Conservation (phyloP, 257 asterid species). For the Petunia axillaris region DNA sequence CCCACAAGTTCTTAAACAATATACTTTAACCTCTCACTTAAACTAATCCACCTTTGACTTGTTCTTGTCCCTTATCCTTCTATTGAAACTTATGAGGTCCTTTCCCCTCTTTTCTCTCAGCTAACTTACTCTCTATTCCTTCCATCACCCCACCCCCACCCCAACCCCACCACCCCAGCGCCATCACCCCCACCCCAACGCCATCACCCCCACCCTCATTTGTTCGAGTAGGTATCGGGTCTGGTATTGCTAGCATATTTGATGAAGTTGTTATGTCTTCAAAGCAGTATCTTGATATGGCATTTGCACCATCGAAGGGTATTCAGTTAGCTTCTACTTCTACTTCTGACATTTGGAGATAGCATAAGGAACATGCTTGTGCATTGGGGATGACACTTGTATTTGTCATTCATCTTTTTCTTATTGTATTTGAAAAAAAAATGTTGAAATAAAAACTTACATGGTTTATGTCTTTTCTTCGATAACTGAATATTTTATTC, state of each 20-base stretch:
- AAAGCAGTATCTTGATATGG: conserved; percentile 53
- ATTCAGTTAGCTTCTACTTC: conserved; percentile 20
- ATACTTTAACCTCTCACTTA: too few species aligned
- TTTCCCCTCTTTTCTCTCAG: too few species aligned
- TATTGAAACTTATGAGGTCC: too few species aligned
- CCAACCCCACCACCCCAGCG: too few species aligned
- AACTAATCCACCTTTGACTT: too few species aligned
- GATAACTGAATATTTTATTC: conserved; percentile 21
- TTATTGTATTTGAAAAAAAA: not conserved
- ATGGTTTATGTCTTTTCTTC: not conserved
- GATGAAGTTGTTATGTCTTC: conserved; percentile 47
- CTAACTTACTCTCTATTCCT: too few species aligned
- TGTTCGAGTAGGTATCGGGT: conserved; percentile 73
- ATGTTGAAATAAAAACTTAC: not conserved
- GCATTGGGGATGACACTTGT: conserved; percentile 19
- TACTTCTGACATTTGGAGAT: conserved; percentile 27
- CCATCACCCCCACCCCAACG: too few species aligned
- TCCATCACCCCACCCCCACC: too few species aligned
- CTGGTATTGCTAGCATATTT: conserved; percentile 79
- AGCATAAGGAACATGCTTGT: conserved; percentile 4
- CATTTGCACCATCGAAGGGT: conserved; percentile 82
- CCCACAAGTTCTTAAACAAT: too few species aligned
- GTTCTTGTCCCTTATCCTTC: too few species aligned
- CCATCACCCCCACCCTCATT: conserved; percentile 33
- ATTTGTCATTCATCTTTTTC: not conserved